Base-by-base conservation (phyloP, 306 rosid species). In the Ormosia emarginata region DNA sequence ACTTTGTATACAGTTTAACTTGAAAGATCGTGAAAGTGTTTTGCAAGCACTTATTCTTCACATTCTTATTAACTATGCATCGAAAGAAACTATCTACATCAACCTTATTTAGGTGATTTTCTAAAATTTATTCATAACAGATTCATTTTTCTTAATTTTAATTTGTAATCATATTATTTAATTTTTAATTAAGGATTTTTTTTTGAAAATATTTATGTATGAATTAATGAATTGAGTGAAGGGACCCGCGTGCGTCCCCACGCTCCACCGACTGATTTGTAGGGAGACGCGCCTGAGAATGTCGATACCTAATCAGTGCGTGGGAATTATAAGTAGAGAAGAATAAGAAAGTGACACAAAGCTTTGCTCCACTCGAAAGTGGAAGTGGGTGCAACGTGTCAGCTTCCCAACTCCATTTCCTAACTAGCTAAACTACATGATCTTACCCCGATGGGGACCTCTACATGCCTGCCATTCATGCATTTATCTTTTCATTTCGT, bases 381-480 rank as follows among this genome's bases (percentile, higher is more conserved):
- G 57, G 81, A 81, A 68, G 82, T 79, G 87, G 34, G 29, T 0
- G 83, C 67, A 76, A 85, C 79, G 84, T 88, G 89, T 80, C 81
- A 34, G 70, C 50, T 56, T 82, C 83, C 82, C 40, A 88, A 85
- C 85, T 82, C n/a, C 47, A 34, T 71, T 39, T 65, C 43, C 14
- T 79, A 58, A 72, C 74, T 81, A 4, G 2, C 52, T 77, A 71
- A 77, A 85, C 83, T 83, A 85, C 86, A 65, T 15, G 68, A 7
- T 0, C 44, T 6, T 13, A 7, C 44, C 6, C 58, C 69, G 1
- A 3, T 1, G 24, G 24, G 24, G 24, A 24, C 24, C 24, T 1
- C 24, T 24, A 24, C 24, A 24, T 11, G 30, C 7, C 64, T 64
- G 17, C 65, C n/a, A 2, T 15, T 14, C 15, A 29, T 36, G 52